Conservation (phyloP, 495 filamentous ascomycete species). For the Massariosphaeria phaeospora region DNA sequence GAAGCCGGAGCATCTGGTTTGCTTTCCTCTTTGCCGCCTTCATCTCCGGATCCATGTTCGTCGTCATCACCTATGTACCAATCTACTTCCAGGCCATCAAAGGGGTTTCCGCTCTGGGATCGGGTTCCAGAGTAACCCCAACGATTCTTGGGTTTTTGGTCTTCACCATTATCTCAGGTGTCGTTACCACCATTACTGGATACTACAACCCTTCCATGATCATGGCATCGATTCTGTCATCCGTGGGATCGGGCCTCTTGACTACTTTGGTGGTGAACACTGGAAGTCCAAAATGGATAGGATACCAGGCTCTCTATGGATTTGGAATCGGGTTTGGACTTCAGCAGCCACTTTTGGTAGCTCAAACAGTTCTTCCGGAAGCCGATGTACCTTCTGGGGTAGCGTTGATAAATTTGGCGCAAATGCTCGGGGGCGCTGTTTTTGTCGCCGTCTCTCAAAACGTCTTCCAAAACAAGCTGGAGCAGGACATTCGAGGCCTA, state of each 20-base stretch:
- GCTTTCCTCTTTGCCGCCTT: slow-evolving; percentile 51
- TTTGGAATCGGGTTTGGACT: slow-evolving; percentile 54
- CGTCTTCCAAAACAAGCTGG: slow-evolving; percentile 27
- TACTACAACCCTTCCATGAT: slow-evolving; percentile 77
- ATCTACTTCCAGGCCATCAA: slow-evolving; percentile 28
- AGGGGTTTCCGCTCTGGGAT: neutral
- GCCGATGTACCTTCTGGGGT: slow-evolving; percentile 18
- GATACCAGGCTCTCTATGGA: slow-evolving; percentile 68
- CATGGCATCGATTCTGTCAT: slow-evolving; percentile 50
- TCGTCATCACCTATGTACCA: slow-evolving; percentile 27
- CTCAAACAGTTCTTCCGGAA: neutral
- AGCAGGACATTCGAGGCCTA: neutral
- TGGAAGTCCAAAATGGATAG: slow-evolving; percentile 58
- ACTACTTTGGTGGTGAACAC: slow-evolving; percentile 57
- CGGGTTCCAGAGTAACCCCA: slow-evolving; percentile 23
- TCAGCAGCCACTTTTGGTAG: neutral
- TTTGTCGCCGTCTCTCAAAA: slow-evolving; percentile 34
- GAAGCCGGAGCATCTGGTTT: slow-evolving; percentile 60
- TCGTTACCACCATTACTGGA: slow-evolving; percentile 55
- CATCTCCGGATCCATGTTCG: slow-evolving; percentile 60
- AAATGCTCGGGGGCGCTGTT: slow-evolving; percentile 32
- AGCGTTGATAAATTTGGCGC: slow-evolving; percentile 32
- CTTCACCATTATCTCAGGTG: slow-evolving; percentile 48
- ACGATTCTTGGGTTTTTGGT: slow-evolving; percentile 36
- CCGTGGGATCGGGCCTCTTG: slow-evolving; percentile 66